Conservation (phyloP, 148 eudicot genomes). For the Silene conica region DNA sequence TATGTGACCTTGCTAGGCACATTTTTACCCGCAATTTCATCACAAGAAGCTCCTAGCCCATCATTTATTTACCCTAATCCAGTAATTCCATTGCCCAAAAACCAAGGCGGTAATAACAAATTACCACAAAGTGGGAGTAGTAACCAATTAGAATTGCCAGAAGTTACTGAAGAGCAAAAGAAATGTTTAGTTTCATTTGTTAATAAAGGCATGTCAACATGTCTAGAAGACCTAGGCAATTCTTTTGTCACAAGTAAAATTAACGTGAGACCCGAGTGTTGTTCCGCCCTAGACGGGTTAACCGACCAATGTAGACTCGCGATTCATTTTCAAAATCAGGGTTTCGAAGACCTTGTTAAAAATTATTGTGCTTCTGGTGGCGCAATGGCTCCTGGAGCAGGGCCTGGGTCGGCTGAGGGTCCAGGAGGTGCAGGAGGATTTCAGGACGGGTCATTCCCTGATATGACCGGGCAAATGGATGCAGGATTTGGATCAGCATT, state of each 20-base stretch:
- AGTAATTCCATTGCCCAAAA: conserved; percentile 12
- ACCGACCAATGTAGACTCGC: conserved; percentile 3
- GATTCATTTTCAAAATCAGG: not conserved
- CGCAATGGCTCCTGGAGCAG: not conserved
- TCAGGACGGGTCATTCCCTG: conserved; percentile 1
- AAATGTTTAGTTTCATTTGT: conserved; percentile 16
- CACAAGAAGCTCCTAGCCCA: not conserved
- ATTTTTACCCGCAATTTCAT: not conserved
- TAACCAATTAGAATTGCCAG: not conserved
- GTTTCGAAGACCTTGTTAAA: not conserved
- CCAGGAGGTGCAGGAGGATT: not conserved
- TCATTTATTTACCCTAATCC: conserved; percentile 18
- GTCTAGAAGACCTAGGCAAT: conserved; percentile 16
- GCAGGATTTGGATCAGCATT: not conserved
- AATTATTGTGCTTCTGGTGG: not conserved
- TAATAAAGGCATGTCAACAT: conserved; percentile 3
- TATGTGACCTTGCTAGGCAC: conserved; percentile 7
- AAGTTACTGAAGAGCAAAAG: conserved; percentile 3
- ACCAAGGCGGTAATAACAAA: not conserved
- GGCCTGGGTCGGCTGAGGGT: not conserved
- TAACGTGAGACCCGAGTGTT: conserved; percentile 7
- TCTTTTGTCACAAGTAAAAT: conserved; percentile 13
- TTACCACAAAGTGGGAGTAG: no score
- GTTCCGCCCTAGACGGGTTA: conserved; percentile 11
- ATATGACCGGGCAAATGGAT: conserved; percentile 3